Percentiles rank a stretch among this genome's conserved stretches.
Evolutionary conservation across 345 rosid genomes (phyloP).

Genomic region (Garcia nutans): DNA sequence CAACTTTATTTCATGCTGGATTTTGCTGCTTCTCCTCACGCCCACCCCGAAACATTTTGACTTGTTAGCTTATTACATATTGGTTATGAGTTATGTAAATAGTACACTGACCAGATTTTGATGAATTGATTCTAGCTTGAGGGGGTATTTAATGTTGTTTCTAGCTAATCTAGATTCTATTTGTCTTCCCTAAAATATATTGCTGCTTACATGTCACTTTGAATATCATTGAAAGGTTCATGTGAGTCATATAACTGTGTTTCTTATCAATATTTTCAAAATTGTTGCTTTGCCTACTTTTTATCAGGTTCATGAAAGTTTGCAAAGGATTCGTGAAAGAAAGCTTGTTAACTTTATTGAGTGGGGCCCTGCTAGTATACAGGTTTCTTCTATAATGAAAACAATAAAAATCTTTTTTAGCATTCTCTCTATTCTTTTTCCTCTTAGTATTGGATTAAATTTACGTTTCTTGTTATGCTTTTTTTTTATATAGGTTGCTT

Average conservation of each 20-base stretch:
- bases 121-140: background rate
- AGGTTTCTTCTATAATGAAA: constrained; percentile 40
- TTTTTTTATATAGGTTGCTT: constrained; percentile 73
- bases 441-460: background rate
- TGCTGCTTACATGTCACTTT: constrained; percentile 9
- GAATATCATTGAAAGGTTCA: background rate
- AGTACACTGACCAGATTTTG: background rate
- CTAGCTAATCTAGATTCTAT: background rate
- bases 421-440: constrained; percentile 13
- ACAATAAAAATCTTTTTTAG: background rate
- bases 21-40: too few relatives aligned
- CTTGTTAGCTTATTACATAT: background rate
- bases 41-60: too few relatives aligned
- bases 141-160: constrained; percentile 2
- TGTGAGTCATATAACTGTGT: background rate
- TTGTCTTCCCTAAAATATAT: background rate
- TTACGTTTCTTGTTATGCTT: background rate
- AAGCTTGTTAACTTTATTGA: constrained; percentile 98
- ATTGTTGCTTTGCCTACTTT: constrained; percentile 6
- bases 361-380: constrained; percentile 99
- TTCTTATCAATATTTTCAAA: background rate
- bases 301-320: constrained; percentile 90
- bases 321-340: constrained; percentile 97
- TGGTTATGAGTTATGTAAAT: background rate
- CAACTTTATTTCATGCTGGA: background rate